Conservation (phyloP, 2,329 filamentous ascomycete species). For the Bimuria novae-zelandiae region DNA sequence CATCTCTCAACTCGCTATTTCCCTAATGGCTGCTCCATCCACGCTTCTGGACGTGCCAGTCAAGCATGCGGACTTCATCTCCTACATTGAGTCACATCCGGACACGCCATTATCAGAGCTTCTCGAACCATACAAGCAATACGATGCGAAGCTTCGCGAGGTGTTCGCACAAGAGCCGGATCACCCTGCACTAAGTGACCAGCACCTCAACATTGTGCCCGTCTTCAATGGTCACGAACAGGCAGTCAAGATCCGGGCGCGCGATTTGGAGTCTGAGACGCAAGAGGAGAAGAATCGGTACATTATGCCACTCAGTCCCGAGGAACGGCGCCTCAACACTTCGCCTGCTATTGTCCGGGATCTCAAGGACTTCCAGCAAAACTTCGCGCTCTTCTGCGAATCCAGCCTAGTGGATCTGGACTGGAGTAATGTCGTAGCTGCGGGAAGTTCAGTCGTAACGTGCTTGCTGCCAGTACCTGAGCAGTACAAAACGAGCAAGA, state of each 20-base stretch:
- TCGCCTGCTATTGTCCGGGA: slow-evolving; percentile 70
- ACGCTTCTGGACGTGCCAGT: slow-evolving; percentile 45
- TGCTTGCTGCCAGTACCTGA: slow-evolving; percentile 68
- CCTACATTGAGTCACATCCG: slow-evolving; percentile 61
- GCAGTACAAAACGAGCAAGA: slow-evolving; percentile 52
- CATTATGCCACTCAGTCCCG: slow-evolving; percentile 68
- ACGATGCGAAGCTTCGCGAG: slow-evolving; percentile 68
- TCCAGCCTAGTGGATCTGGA: slow-evolving; percentile 74
- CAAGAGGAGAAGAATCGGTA: slow-evolving; percentile 66
- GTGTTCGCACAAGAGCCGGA: slow-evolving; percentile 70
- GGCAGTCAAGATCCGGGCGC: slow-evolving; percentile 65
- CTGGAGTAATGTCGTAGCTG: slow-evolving; percentile 81
- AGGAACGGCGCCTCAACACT: slow-evolving; percentile 65
- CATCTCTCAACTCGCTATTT: too few relatives aligned
- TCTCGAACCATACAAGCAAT: slow-evolving; percentile 68
- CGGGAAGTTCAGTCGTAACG: slow-evolving; percentile 81
- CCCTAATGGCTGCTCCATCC: slow-evolving; percentile 17
- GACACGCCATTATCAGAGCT: slow-evolving; percentile 61
- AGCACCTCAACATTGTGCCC: slow-evolving; percentile 66
- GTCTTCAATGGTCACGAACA: slow-evolving; percentile 62
- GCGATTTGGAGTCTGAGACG: slow-evolving; percentile 62
- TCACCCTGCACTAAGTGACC: slow-evolving; percentile 62
- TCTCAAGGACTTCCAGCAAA: slow-evolving; percentile 73
- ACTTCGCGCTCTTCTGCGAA: slow-evolving; percentile 83
- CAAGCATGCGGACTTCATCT: slow-evolving; percentile 49